Evolutionary conservation across 176 grass and related monocot genomes (phyloP).

Genomic region (Oryza longistaminata): DNA sequence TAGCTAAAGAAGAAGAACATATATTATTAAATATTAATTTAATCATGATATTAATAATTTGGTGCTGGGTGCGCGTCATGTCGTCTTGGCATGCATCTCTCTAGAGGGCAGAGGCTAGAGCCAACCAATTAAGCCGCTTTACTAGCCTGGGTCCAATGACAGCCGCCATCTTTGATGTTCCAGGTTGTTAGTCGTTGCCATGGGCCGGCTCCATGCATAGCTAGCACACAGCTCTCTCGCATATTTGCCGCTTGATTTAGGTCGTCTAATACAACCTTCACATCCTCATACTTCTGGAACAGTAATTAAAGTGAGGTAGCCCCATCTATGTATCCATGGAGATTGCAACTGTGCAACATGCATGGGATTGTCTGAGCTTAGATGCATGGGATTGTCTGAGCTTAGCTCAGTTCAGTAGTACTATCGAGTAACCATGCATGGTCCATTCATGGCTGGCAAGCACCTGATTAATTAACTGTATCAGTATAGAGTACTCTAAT

Average conservation of each 20-base stretch:
- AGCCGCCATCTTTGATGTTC: slow-evolving; percentile 27
- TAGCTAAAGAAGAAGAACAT: not conserved
- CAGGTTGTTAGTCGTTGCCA: slow-evolving; percentile 14
- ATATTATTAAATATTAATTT: no score
- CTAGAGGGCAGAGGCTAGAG: not conserved
- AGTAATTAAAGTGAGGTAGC: no score
- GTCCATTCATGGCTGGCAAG: not conserved
- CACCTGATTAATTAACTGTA: not conserved
- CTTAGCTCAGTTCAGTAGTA: not conserved
- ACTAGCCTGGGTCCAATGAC: slow-evolving; percentile 5
- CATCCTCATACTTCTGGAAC: no score
- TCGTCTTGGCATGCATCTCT: not conserved
- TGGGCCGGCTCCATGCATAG: not conserved
- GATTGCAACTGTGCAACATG: not conserved
- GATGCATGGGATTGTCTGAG: not conserved
- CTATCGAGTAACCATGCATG: not conserved
- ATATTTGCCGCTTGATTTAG: not conserved
- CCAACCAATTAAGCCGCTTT: slow-evolving; percentile 22
- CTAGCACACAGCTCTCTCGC: not conserved
- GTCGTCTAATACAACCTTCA: not conserved
- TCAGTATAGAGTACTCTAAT: not conserved
- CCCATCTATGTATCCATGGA: no score
- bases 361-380: not conserved
- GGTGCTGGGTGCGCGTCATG: slow-evolving; percentile 19
- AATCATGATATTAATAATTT: not conserved